A percentile compares a stretch with the other conserved stretches of the same genome.
These are phyloP conservation scores for Termitomyces sp. DNA, from an alignment of 768 basidiomycete species.

Conservation along the genomic window DNA sequence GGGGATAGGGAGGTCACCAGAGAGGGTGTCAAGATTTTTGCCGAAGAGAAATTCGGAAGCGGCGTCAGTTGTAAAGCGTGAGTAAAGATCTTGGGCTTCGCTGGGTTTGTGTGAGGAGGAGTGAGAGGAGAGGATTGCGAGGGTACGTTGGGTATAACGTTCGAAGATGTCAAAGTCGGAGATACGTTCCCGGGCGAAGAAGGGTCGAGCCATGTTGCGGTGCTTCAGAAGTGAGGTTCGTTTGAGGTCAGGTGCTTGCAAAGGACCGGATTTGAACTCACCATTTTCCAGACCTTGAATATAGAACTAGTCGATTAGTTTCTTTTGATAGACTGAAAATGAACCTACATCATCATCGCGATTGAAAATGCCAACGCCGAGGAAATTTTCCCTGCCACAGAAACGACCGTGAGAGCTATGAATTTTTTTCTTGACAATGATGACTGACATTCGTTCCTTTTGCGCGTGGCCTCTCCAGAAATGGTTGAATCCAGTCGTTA, in stretches of 20 bases:
- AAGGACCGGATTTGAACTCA: conserved; percentile 24
- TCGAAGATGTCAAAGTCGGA: conserved; percentile 72
- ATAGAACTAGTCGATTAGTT: conserved; percentile 5
- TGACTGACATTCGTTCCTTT: conserved; percentile 62
- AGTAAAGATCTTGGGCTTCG: conserved; percentile 68
- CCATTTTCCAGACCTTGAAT: conserved; percentile 61
- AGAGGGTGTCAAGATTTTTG: conserved; percentile 59
- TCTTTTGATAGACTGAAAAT: neutral
- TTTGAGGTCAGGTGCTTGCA: neutral
- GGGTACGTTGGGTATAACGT: conserved; percentile 44
- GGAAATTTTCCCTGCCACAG: conserved; percentile 48
- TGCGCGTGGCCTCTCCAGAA: conserved; percentile 68
- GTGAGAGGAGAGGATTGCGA: conserved; percentile 46
- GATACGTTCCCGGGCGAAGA: conserved; percentile 71
- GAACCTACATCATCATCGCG: conserved; percentile 63
- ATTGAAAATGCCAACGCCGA: conserved; percentile 80
- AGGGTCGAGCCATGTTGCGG: conserved; percentile 65
- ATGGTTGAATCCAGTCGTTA: conserved; percentile 62
- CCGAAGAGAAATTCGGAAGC: conserved; percentile 77
- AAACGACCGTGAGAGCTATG: neutral
- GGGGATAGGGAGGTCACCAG: conserved; percentile 49
- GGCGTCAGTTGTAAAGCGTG: conserved; percentile 68
- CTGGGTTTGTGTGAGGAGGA: conserved; percentile 39
- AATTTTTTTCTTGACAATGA: neutral
- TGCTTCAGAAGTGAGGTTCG: conserved; percentile 40